Evolutionary conservation across 164 flowering plant species (phyloP).

Genomic region (Vitis rupestris): DNA sequence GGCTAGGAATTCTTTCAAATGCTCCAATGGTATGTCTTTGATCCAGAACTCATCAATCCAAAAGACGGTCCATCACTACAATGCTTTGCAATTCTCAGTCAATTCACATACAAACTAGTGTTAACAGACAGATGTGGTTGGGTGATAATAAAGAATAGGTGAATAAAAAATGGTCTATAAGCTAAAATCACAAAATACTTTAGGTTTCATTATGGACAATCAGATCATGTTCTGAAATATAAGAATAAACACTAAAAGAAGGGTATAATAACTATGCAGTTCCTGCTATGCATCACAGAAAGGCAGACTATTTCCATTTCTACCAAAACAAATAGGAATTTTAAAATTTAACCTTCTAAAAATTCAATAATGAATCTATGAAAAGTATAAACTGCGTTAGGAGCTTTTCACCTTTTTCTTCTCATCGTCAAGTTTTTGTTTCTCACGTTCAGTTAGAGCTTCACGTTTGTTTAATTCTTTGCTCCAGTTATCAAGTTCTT

Average conservation of each 20-base stretch:
- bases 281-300: not conserved
- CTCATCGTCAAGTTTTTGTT: slow-evolving; percentile 64
- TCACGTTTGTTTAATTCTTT: slow-evolving; percentile 56
- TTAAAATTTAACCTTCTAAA: not conserved
- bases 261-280: not conserved
- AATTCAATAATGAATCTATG: too few relatives aligned
- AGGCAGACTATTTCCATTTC: not conserved
- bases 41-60: not conserved
- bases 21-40: not conserved
- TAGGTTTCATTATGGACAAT: not conserved
- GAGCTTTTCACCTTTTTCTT: slow-evolving; percentile 43
- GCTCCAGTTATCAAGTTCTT: slow-evolving; percentile 43
- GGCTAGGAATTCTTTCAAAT: not conserved
- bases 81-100: not conserved
- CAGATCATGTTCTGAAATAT: not conserved
- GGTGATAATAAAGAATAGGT: not conserved
- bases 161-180: not conserved
- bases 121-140: not conserved
- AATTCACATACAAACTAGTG: not conserved
- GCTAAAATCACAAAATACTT: not conserved
- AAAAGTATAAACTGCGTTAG: too few relatives aligned
- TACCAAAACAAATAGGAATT: not conserved
- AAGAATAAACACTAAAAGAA: not conserved
- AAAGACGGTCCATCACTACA: not conserved
- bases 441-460: slow-evolving; percentile 59